phyloP scores from a whole-genome alignment of 805 yeast genomes.

The Pichia kluyveri region DNA sequence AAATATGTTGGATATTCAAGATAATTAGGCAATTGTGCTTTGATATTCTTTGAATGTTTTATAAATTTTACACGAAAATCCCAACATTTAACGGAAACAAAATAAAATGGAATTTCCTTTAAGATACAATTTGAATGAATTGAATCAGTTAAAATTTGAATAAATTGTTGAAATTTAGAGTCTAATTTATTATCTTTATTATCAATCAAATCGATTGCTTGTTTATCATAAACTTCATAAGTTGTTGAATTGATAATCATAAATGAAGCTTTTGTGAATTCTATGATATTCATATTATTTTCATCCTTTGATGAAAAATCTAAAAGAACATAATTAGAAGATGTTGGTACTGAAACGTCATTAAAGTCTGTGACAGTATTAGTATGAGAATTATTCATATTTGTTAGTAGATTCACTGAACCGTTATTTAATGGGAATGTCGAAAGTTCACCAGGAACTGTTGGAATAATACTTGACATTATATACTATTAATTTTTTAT shows the following conservation, averaged over 20 bases:
- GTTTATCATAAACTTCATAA: background rate
- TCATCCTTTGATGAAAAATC: background rate
- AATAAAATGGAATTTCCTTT: slow-evolving; percentile 39
- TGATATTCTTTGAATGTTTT: slow-evolving; percentile 73
- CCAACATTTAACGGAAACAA: slow-evolving; percentile 60
- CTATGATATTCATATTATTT: slow-evolving; percentile 1
- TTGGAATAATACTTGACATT: too few relatives aligned
- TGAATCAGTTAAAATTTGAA: slow-evolving; percentile 6
- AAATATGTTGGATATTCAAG: slow-evolving; percentile 69
- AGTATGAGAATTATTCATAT: background rate
- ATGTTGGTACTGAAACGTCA: background rate
- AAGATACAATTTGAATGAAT: slow-evolving; percentile 4
- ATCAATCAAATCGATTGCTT: background rate
- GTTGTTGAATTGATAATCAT: background rate
- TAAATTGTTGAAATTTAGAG: background rate
- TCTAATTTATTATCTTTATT: background rate
- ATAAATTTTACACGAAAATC: slow-evolving; percentile 69
- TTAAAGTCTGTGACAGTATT: background rate
- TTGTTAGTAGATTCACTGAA: too few relatives aligned
- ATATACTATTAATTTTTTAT: too few relatives aligned
- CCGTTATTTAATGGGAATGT: too few relatives aligned
- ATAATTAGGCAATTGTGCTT: slow-evolving; percentile 62
- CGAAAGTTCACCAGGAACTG: too few relatives aligned
- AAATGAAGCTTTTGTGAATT: slow-evolving; percentile 1
- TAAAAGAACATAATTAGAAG: background rate